Evolutionary conservation across 2,329 filamentous ascomycete species (phyloP).

Genomic region (Exophiala xenobiotica): DNA sequence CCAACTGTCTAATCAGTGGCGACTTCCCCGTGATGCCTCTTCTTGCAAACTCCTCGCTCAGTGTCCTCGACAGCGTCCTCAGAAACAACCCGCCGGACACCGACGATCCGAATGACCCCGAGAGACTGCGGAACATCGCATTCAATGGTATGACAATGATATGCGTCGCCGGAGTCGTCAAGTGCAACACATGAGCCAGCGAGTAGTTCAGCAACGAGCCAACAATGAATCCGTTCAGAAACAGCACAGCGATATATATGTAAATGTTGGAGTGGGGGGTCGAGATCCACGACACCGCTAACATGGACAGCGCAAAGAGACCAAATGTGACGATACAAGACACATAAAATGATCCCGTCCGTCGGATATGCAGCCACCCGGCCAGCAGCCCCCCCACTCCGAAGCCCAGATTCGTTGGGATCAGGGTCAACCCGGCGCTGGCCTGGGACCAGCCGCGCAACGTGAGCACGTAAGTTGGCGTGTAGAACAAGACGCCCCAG

Average conservation of each 20-base stretch:
- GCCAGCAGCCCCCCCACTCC: constrained; percentile 70
- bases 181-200: constrained; percentile 73
- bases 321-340: constrained; percentile 60
- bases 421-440: constrained; percentile 69
- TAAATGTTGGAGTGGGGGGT: constrained; percentile 56
- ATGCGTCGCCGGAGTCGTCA: constrained; percentile 65
- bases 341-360: constrained; percentile 70
- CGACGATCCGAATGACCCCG: constrained; percentile 75
- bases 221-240: constrained; percentile 69
- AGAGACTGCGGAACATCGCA: constrained; percentile 77
- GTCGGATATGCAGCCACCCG: constrained; percentile 73
- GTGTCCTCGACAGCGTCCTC: constrained; percentile 56
- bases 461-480: constrained; percentile 75
- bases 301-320: constrained; percentile 62
- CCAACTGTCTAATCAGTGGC: constrained; percentile 53
- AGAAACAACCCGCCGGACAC: constrained; percentile 76
- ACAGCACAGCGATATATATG: constrained; percentile 48
- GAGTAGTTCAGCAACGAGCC: constrained; percentile 78
- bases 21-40: constrained; percentile 40
- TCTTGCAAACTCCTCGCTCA: constrained; percentile 59
- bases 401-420: constrained; percentile 81
- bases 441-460: constrained; percentile 69
- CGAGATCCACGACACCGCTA: constrained; percentile 57
- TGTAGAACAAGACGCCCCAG: constrained; percentile 78
- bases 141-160: constrained; percentile 74